Evolutionary conservation across 1,284 basidiomycete genomes (phyloP).

Genomic region (Hemileccinum hortonii): DNA sequence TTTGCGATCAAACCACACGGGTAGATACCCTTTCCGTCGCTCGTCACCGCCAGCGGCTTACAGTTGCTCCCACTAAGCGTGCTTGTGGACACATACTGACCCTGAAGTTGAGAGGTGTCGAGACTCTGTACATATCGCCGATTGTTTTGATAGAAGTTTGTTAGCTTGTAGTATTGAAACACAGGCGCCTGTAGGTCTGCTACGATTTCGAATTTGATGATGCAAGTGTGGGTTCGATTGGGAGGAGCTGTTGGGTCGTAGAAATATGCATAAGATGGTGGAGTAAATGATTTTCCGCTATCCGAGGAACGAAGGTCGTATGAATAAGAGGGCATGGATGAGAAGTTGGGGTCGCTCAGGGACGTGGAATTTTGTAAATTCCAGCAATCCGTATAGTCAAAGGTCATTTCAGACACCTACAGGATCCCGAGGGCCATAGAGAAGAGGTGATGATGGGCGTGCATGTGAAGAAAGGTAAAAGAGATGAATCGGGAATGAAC

Average conservation of each 20-base stretch:
- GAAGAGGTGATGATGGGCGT: neutral
- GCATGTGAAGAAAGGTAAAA: slow-evolving; percentile 8
- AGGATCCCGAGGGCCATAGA: neutral
- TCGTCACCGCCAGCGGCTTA: slow-evolving; percentile 75
- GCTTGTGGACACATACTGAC: slow-evolving; percentile 56
- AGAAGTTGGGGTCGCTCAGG: slow-evolving; percentile 40
- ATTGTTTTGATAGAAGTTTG: slow-evolving; percentile 98
- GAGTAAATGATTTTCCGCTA: slow-evolving; percentile 43
- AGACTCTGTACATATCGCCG: slow-evolving; percentile 95
- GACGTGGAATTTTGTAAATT: slow-evolving; percentile 51
- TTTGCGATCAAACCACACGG: slow-evolving; percentile 99
- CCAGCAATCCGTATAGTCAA: slow-evolving; percentile 96
- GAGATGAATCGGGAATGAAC: slow-evolving; percentile 24
- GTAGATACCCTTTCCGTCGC: slow-evolving; percentile 66
- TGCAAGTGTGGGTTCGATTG: slow-evolving; percentile 59
- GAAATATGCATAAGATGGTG: slow-evolving; percentile 72
- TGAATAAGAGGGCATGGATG: slow-evolving; percentile 65
- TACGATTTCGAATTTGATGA: slow-evolving; percentile 82
- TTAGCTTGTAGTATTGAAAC: slow-evolving; percentile 96
- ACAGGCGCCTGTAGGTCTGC: slow-evolving; percentile 75
- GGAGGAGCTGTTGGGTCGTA: slow-evolving; percentile 47
- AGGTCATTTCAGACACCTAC: slow-evolving; percentile 88
- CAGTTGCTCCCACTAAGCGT: slow-evolving; percentile 77
- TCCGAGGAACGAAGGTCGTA: slow-evolving; percentile 71
- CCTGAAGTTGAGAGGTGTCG: slow-evolving; percentile 83